Evolutionary conservation across 805 yeast genomes (phyloP).

Genomic region (Metschnikowia koreensis): DNA sequence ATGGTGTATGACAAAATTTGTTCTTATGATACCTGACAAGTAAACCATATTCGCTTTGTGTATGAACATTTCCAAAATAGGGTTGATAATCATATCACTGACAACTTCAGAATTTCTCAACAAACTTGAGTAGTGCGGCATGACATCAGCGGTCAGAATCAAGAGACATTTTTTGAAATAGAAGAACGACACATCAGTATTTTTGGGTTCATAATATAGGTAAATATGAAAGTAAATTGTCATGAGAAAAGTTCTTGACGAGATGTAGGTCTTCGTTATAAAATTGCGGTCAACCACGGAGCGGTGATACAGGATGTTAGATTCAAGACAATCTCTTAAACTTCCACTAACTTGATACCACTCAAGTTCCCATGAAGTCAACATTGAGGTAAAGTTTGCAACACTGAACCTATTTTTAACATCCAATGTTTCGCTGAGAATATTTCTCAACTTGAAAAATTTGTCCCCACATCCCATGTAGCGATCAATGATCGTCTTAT

Average conservation of each 20-base stretch:
- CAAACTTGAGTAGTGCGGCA: conserved; percentile 19
- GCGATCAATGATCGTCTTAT: conserved; percentile 11
- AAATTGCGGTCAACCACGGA: conserved; percentile 15
- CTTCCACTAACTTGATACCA: conserved; percentile 14
- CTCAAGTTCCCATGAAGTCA: conserved; percentile 12
- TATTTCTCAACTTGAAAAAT: conserved; percentile 4
- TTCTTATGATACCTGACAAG: conserved; percentile 30
- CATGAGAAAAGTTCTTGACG: conserved; percentile 17
- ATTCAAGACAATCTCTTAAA: conserved; percentile 9
- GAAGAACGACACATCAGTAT: conserved; percentile 14
- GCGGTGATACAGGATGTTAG: conserved; percentile 1
- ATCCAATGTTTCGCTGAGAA: conserved; percentile 11
- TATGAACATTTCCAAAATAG: conserved; percentile 21
- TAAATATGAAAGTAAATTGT: conserved; percentile 20
- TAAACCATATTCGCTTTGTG: conserved; percentile 33
- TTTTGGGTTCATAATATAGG: conserved; percentile 15
- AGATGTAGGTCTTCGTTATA: conserved; percentile 16
- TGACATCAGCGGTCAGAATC: conserved; percentile 17
- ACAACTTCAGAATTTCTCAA: conserved; percentile 18
- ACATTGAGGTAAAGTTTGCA: conserved; percentile 10
- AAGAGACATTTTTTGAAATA: conserved; percentile 18
- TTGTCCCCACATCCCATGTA: conserved; percentile 9
- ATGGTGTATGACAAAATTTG: conserved; percentile 28
- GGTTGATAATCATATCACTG: conserved; percentile 25
- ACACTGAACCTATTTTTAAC: conserved; percentile 10